Evolutionary conservation across 805 yeast genomes (phyloP), one percentile per base, ranked within the genome.

Genomic region (Sugiyamaella marilandica): DNA sequence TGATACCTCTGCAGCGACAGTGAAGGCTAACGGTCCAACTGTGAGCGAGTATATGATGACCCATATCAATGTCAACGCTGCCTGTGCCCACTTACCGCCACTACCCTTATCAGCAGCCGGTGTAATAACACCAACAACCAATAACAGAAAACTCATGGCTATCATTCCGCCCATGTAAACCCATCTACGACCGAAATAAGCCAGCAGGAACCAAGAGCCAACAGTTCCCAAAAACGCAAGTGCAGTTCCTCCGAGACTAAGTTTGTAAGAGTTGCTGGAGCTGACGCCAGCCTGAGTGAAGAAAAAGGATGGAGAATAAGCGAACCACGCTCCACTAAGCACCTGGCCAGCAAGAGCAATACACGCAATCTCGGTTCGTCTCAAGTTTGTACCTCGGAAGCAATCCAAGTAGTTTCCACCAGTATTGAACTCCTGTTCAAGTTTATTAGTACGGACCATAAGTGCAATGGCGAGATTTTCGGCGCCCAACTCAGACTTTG

Each of bases 341-440:
- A 24, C 29, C 63, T 79, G 83, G 41, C 70, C 66, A 39, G 75
- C 55, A 77, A 79, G 78, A 4, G 72, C 70, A 31, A 71, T 43
- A 34, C 74, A 76, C 10, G 79, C 72, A 41, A 79, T 65, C 62
- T 76, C 73, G 1, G 84, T 80, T 66, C 84, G 70, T 62, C 83
- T 67, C n/a, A 68, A 59, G 62, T 77, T 72, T 5, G 58, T 56
- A 10, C 77, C 77, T 59, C 66, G 73, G 69, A 80, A 75, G 57
- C 81, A 78, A 52, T 78, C 81, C n/a, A 52, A n/a, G 36, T 47
- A 55, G 16, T 18, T 36, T 10, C 48, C 29, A 21, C 35, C 46
- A 24, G 26, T 24, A 14, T 63, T 74, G 57, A 59, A 73, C 70
- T 24, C 29, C 29, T 24, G 29, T 45, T 67, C 70, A 50, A 65